Conservation (phyloP, 257 asterid genomes). For the Gentiana dahurica region DNA sequence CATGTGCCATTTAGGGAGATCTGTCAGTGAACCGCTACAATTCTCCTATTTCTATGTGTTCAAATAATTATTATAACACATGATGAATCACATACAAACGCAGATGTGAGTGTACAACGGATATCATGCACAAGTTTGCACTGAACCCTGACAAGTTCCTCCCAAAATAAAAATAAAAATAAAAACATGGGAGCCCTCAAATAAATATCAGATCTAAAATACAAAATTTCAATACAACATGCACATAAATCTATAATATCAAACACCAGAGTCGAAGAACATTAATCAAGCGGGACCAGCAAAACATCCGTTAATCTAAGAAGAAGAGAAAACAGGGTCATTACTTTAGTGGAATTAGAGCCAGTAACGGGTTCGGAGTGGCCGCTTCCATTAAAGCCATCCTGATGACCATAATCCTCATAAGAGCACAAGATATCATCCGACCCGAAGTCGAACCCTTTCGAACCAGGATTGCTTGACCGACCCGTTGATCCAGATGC, state of each 20-base stretch:
- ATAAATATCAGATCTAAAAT: background rate
- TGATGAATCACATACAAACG: too few species aligned
- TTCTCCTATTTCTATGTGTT: too few species aligned
- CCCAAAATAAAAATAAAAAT: background rate
- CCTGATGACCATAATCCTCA: constrained; percentile 63
- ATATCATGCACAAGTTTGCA: too few species aligned
- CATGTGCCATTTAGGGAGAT: too few species aligned
- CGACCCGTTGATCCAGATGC: constrained; percentile 76
- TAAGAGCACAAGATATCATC: constrained; percentile 82
- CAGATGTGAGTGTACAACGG: too few species aligned
- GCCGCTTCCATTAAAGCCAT: constrained; percentile 39
- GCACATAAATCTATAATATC: too few species aligned
- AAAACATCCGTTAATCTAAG: background rate
- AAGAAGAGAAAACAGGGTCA: background rate
- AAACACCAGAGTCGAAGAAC: background rate
- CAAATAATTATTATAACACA: too few species aligned
- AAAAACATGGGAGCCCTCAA: background rate
- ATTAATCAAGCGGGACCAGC: background rate
- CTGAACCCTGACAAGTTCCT: background rate
- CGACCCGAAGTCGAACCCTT: constrained; percentile 63
- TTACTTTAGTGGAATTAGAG: constrained; percentile 15
- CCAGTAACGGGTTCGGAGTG: constrained; percentile 48
- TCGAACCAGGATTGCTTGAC: constrained; percentile 36
- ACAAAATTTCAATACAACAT: too few species aligned
- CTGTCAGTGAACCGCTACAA: too few species aligned